These are phyloP conservation scores for Colletotrichum destructivum DNA, from an alignment of 2,329 filamentous ascomycete species.

Conservation along the genomic window DNA sequence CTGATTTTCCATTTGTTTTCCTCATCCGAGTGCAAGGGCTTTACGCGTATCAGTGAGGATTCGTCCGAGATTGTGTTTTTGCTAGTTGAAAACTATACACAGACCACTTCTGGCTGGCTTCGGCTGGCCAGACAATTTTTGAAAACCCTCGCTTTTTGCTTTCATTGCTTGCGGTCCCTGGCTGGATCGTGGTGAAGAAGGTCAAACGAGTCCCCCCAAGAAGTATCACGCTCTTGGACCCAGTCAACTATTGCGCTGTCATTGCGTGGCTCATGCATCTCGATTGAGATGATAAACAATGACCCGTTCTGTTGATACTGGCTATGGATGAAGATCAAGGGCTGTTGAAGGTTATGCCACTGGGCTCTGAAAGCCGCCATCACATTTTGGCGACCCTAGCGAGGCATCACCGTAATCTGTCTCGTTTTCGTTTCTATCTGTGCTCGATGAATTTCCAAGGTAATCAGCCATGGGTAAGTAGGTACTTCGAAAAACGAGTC, in stretches of 20 bases:
- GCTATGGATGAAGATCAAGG: no score
- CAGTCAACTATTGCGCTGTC: no score
- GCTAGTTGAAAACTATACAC: conserved; percentile 90
- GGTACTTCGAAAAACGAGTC: background rate
- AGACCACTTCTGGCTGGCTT: conserved; percentile 82
- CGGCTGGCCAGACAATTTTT: conserved; percentile 86
- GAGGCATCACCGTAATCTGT: background rate
- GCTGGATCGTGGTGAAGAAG: conserved; percentile 64
- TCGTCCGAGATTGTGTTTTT: conserved; percentile 90
- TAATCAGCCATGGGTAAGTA: background rate
- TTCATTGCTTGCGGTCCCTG: conserved; percentile 66
- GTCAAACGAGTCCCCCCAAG: conserved; percentile 43
- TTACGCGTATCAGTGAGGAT: conserved; percentile 90
- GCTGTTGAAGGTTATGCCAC: no score
- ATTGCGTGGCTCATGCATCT: no score
- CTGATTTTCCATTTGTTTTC: conserved; percentile 53
- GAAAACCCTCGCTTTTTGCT: conserved; percentile 61
- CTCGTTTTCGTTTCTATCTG: background rate
- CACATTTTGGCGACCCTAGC: background rate
- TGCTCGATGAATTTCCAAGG: background rate
- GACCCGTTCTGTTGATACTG: background rate
- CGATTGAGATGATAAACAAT: no score
- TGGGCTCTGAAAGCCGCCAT: background rate
- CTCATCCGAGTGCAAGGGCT: conserved; percentile 80
- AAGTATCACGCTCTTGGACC: no score